Evolutionary conservation across 148 eudicot species (phyloP).

Genomic region (Vaccinium macrocarpon): DNA sequence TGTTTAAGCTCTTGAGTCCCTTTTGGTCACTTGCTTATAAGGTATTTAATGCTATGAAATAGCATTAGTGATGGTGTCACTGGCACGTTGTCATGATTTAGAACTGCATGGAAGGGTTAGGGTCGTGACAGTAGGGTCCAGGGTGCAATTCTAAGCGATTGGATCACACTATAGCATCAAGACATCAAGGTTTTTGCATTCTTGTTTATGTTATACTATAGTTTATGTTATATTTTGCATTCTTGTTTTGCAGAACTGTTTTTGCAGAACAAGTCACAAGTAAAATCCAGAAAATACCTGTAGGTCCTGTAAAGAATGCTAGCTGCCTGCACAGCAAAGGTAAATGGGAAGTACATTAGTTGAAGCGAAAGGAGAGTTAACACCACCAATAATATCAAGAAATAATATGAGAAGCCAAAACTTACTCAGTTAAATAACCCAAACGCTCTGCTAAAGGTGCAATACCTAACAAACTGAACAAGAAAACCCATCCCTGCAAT

Average conservation of each 20-base stretch:
- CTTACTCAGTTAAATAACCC: slow-evolving; percentile 94
- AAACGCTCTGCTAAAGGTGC: slow-evolving; percentile 89
- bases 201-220: too few species aligned
- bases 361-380: not conserved
- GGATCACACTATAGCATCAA: not conserved
- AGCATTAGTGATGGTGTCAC: too few species aligned
- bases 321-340: slow-evolving; percentile 68
- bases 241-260: not conserved
- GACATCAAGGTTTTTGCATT: not conserved
- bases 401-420: slow-evolving; percentile 15
- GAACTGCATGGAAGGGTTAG: too few species aligned
- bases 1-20: too few species aligned
- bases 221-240: not conserved
- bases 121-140: not conserved
- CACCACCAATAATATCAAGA: not conserved
- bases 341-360: slow-evolving; percentile 9
- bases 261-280: not conserved
- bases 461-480: slow-evolving; percentile 82
- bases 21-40: too few species aligned
- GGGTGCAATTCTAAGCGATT: not conserved
- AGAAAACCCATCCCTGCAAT: slow-evolving; percentile 83
- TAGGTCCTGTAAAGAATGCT: slow-evolving; percentile 80
- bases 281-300: slow-evolving; percentile 44
- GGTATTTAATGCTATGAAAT: too few species aligned
- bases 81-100: too few species aligned